These are phyloP conservation scores for Ilex asprella DNA, from an alignment of 257 asterid genomes.

Conservation along the genomic window DNA sequence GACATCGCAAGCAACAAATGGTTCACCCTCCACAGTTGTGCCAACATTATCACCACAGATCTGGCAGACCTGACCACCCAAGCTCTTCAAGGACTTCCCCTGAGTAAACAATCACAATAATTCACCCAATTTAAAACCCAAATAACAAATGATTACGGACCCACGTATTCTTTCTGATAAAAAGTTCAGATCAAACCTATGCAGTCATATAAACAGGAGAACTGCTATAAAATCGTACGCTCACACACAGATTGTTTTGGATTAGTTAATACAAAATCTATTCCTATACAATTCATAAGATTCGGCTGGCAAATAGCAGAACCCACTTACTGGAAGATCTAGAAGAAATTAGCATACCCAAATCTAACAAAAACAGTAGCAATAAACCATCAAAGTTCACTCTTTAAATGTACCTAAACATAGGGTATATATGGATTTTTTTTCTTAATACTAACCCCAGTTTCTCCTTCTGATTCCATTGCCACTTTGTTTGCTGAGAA, in stretches of 20 bases:
- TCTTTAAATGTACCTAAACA: too few species aligned
- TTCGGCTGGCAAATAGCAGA: not conserved
- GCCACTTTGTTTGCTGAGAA: slow-evolving; percentile 16
- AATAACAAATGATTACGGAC: not conserved
- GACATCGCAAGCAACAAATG: slow-evolving; percentile 87
- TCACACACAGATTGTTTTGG: not conserved
- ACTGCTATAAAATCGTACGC: not conserved
- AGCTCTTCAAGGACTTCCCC: slow-evolving; percentile 78
- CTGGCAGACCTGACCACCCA: slow-evolving; percentile 79
- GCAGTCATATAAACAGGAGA: not conserved
- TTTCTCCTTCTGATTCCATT: slow-evolving; percentile 81
- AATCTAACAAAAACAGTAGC: not conserved
- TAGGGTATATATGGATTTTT: too few species aligned
- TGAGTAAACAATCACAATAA: slow-evolving; percentile 20
- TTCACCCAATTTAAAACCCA: slow-evolving; percentile 7
- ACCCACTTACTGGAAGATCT: not conserved
- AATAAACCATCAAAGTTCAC: not conserved
- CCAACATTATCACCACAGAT: slow-evolving; percentile 93
- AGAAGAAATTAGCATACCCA: not conserved
- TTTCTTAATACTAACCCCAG: slow-evolving; percentile 47
- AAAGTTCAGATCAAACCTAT: not conserved
- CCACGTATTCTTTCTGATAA: not conserved
- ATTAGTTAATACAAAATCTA: too few species aligned
- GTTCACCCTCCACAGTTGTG: slow-evolving; percentile 55
- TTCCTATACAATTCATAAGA: not conserved